Conservation (phyloP, 176 grass and related monocot species). For the Eragrostis curvula region DNA sequence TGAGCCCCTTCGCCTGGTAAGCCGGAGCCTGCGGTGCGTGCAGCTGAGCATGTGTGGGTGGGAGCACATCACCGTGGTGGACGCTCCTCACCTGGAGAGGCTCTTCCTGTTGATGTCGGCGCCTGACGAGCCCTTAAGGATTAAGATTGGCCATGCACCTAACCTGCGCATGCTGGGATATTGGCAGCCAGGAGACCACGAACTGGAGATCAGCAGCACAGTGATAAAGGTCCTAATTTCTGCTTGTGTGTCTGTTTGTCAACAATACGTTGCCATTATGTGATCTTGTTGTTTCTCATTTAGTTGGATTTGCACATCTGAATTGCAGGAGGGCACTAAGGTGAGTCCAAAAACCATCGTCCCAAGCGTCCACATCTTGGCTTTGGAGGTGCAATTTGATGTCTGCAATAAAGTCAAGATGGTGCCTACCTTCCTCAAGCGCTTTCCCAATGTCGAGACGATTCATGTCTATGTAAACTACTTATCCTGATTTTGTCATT, state of each 20-base stretch:
- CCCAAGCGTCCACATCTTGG: not conserved
- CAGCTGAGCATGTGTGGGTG: not conserved
- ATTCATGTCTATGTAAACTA: not conserved
- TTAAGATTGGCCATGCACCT: not conserved
- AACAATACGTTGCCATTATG: not conserved
- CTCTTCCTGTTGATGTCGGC: not conserved
- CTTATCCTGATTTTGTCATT: not conserved
- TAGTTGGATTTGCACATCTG: too few relatives aligned
- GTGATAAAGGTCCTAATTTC: not conserved
- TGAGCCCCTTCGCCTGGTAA: not conserved
- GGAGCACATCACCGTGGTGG: not conserved
- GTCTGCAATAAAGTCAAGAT: not conserved
- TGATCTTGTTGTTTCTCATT: not conserved
- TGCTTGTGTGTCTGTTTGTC: not conserved
- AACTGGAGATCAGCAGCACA: not conserved
- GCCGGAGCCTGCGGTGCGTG: not conserved
- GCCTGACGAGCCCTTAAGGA: not conserved
- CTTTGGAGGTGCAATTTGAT: not conserved
- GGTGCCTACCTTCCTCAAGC: not conserved
- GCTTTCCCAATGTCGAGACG: too few relatives aligned
- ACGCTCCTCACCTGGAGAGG: not conserved
- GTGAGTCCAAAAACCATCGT: not conserved
- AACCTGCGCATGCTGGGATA: not conserved
- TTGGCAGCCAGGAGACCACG: not conserved
- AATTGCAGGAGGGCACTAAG: too few relatives aligned